phyloP scores from a whole-genome alignment of 306 rosid genomes.

The Cucurbita maxima region DNA sequence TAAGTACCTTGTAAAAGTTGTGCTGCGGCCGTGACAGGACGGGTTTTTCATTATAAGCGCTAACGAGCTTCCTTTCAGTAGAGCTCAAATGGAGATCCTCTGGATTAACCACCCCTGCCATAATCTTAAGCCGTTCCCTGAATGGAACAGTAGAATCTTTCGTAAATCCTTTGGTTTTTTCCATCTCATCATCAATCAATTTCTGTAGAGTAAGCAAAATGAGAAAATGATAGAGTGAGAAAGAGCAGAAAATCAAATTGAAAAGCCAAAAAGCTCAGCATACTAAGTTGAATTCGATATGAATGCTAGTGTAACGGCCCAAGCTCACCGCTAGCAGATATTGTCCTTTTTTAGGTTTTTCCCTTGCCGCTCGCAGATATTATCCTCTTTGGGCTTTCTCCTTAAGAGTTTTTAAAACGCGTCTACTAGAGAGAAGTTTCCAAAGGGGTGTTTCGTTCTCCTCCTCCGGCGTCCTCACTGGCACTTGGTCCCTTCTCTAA shows the following conservation, averaged over 20 bases:
- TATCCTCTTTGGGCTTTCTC: too few relatives aligned
- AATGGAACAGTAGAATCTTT: slow-evolving; percentile 56
- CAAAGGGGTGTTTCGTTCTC: too few relatives aligned
- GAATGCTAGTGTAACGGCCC: background rate
- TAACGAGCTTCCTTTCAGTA: slow-evolving; percentile 63
- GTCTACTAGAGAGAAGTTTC: too few relatives aligned
- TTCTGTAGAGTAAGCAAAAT: slow-evolving; percentile 24
- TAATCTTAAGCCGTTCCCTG: slow-evolving; percentile 81
- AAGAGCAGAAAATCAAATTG: background rate
- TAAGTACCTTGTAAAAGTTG: slow-evolving; percentile 52
- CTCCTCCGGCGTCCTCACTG: too few relatives aligned
- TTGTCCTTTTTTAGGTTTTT: too few relatives aligned
- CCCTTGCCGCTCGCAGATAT: too few relatives aligned
- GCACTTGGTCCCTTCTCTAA: too few relatives aligned
- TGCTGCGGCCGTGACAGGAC: slow-evolving; percentile 95
- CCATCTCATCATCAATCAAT: slow-evolving; percentile 71
- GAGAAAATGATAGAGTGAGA: background rate
- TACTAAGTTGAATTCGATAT: background rate
- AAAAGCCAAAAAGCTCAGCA: background rate
- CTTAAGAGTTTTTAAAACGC: too few relatives aligned
- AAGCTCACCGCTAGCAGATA: too few relatives aligned
- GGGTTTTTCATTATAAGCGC: slow-evolving; percentile 78
- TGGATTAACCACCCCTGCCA: slow-evolving; percentile 78
- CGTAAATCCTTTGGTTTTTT: slow-evolving; percentile 78
- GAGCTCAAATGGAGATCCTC: slow-evolving; percentile 75